phyloP scores from a whole-genome alignment of 208 protist species.

The Leishmania guyanensis region DNA sequence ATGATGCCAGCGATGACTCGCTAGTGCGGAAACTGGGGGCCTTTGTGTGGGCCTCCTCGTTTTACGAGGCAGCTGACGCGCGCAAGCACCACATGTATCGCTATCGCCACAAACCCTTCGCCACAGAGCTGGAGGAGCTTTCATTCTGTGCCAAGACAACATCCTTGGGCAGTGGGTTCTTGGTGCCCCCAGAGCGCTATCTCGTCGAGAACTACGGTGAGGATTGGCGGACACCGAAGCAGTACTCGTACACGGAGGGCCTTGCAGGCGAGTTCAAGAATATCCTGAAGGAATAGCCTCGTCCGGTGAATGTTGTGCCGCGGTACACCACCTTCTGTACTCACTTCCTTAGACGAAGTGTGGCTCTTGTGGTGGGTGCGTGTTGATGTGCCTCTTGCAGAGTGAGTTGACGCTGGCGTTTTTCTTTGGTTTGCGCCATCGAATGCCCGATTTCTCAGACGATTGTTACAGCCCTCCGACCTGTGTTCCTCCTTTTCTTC shows the following conservation, averaged over 20 bases:
- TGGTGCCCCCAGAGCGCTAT: slow-evolving; percentile 65
- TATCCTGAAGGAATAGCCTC: slow-evolving; percentile 44
- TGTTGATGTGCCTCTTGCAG: neutral
- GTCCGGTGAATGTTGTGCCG: neutral
- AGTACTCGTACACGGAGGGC: slow-evolving; percentile 79
- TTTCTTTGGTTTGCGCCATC: neutral
- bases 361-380: neutral
- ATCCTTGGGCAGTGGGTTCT: slow-evolving; percentile 29
- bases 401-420: neutral
- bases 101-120: slow-evolving; percentile 69
- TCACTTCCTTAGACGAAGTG: neutral
- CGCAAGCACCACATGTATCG: slow-evolving; percentile 85
- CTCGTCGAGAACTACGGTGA: slow-evolving; percentile 83
- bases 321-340: neutral
- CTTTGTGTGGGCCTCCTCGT: slow-evolving; percentile 84
- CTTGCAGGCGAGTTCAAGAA: slow-evolving; percentile 81
- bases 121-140: slow-evolving; percentile 22
- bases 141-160: slow-evolving; percentile 49
- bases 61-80: slow-evolving; percentile 61
- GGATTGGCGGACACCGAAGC: slow-evolving; percentile 74
- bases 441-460: too few relatives aligned
- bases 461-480: neutral
- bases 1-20: slow-evolving; percentile 15
- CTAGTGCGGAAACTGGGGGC: slow-evolving; percentile 34
- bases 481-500: neutral